phyloP scores from a whole-genome alignment of 352 stramenopile species.

The Phytophthora sp. region DNA sequence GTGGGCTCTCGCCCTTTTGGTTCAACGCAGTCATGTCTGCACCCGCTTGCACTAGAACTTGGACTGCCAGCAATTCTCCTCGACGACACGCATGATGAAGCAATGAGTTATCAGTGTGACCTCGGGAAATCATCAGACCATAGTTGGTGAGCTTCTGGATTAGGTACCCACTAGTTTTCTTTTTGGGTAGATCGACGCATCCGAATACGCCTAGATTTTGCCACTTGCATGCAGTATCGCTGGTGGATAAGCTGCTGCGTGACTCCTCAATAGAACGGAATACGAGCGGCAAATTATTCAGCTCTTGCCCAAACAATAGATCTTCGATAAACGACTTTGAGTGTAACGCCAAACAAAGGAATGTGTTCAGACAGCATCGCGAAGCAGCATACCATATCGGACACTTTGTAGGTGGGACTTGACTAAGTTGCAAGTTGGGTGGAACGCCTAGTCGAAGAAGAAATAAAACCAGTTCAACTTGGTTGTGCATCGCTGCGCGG shows the following conservation, averaged over 20 bases:
- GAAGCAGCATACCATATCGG: slow-evolving; percentile 62
- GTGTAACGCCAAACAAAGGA: slow-evolving; percentile 46
- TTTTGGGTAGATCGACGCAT: slow-evolving; percentile 44
- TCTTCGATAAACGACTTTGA: slow-evolving; percentile 30
- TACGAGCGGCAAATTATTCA: slow-evolving; percentile 10
- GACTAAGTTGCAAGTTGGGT: slow-evolving; percentile 37
- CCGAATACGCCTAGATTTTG: slow-evolving; percentile 61
- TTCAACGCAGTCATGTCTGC: slow-evolving; percentile 41
- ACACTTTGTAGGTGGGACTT: slow-evolving; percentile 26
- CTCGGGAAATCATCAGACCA: slow-evolving; percentile 27
- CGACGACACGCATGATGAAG: slow-evolving; percentile 48
- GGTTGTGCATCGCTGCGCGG: slow-evolving; percentile 53
- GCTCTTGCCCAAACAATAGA: not conserved
- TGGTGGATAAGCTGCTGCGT: slow-evolving; percentile 21
- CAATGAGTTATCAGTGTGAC: slow-evolving; percentile 33
- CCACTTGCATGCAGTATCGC: slow-evolving; percentile 47
- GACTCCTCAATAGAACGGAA: slow-evolving; percentile 38
- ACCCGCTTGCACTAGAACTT: slow-evolving; percentile 45
- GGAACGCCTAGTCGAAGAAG: slow-evolving; percentile 53
- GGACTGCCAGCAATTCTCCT: slow-evolving; percentile 43
- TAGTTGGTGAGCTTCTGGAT: slow-evolving; percentile 66
- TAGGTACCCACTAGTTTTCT: slow-evolving; percentile 36
- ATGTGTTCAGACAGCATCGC: slow-evolving; percentile 45
- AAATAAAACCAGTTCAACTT: slow-evolving; percentile 47
- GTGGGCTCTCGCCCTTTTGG: slow-evolving; percentile 27